Base-by-base conservation (phyloP, 306 rosid genomes). In the Cicer yamashitae region DNA sequence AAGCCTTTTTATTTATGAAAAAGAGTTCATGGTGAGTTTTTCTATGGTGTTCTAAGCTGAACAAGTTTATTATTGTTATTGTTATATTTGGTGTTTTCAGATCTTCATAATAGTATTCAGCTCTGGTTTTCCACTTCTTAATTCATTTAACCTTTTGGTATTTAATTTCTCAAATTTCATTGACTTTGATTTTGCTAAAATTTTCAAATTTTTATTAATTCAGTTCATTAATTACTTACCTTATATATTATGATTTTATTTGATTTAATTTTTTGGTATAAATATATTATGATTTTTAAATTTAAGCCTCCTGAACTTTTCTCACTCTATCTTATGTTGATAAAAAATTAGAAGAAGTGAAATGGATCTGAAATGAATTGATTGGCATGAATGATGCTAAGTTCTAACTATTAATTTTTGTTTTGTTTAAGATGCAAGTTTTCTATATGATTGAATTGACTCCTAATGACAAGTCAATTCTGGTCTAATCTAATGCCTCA, bases 321-420 rank as follows among this genome's bases (percentile, higher is more conserved):
- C 10, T 50, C 30, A 39, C 25, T 46, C 10, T 6, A 25, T 62
- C 30, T 70, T 65, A 7, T 51, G 12, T 18, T 38, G 59, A 41
- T 41, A 41, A 38, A 68, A 51, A 46, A 73, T 43, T 61, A 63
- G 63, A 56, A 71, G 68, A 54, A 67, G 73, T 63, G 54, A 74
- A 77, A 69, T 76, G 79, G 90, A 87, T 84, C 84, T 82, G 77
- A 76, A 79, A 50, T 67, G 6, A 76, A 79, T 57, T 67, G 18
- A 76, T 72, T 67, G 17, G 4, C 17, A 38, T 73, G 68, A 54
- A 70, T 51, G 46, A 71, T 70, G 46, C 46, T 18, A 39, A 60
- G 20, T 20, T 22, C n/a, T 57, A 57, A 57, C 20, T 10, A 37
- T 60, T 60, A 60, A 34, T 37, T 50, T 50, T 6, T 7, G 7